Percentiles rank a stretch among this genome's conserved stretches.
Conservation (phyloP, 371 early-diverging fungal genomes). For the Mucor sp. region DNA sequence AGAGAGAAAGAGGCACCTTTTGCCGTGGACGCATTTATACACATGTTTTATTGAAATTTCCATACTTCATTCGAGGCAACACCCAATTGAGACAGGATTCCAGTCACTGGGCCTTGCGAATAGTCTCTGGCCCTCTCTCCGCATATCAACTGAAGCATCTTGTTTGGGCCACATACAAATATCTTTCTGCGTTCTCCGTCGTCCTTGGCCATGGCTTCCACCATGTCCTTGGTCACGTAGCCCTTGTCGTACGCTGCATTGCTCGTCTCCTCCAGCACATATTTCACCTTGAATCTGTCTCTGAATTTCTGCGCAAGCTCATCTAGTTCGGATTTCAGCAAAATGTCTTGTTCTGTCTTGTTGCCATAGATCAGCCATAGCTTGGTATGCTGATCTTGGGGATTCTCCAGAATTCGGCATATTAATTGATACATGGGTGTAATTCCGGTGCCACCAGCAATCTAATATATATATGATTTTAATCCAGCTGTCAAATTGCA, state of each 20-base stretch:
- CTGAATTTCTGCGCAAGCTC: slow-evolving; percentile 20
- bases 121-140: slow-evolving; percentile 47
- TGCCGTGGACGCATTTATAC: background rate
- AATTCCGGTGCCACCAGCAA: slow-evolving; percentile 89
- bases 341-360: slow-evolving; percentile 50
- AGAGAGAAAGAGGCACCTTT: background rate
- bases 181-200: slow-evolving; percentile 19
- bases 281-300: slow-evolving; percentile 39
- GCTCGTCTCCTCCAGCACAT: slow-evolving; percentile 32
- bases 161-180: slow-evolving; percentile 53
- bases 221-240: slow-evolving; percentile 20
- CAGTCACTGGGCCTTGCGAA: slow-evolving; percentile 45
- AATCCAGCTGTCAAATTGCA: background rate
- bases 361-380: slow-evolving; percentile 58
- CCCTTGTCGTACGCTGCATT: slow-evolving; percentile 23
- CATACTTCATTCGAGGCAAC: slow-evolving; percentile 40
- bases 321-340: slow-evolving; percentile 50
- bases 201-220: slow-evolving; percentile 19
- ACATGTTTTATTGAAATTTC: slow-evolving; percentile 38
- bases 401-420: slow-evolving; percentile 30
- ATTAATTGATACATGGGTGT: slow-evolving; percentile 79
- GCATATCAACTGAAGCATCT: slow-evolving; percentile 39
- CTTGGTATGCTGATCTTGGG: slow-evolving; percentile 34
- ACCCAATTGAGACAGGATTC: slow-evolving; percentile 37
- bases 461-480: slow-evolving; percentile 25